These are phyloP conservation scores for Microdochium bolleyi DNA, from an alignment of 2,329 filamentous ascomycete species.

Conservation along the genomic window DNA sequence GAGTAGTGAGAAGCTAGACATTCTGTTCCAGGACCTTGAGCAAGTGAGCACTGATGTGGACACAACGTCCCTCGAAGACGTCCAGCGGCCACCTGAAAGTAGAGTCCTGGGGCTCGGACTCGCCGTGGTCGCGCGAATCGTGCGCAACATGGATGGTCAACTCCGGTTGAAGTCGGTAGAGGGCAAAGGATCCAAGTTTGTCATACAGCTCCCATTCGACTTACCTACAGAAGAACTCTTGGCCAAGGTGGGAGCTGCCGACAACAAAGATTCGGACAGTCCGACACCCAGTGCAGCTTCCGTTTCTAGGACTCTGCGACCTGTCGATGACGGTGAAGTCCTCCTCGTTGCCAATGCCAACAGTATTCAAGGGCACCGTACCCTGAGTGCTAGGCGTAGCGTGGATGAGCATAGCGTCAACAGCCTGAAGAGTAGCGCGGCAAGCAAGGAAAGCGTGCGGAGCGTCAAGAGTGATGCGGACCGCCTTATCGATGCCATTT, in stretches of 20 bases:
- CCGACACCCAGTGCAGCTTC: constrained; percentile 18
- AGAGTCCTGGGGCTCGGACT: constrained; percentile 69
- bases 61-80: constrained; percentile 15
- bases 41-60: constrained; percentile 43
- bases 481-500: constrained; percentile 63
- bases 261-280: constrained; percentile 6
- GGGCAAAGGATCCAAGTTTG: constrained; percentile 74
- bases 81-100: constrained; percentile 19
- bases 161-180: constrained; percentile 76
- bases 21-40: constrained; percentile 50
- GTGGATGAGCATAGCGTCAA: constrained; percentile 29
- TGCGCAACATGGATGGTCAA: constrained; percentile 88
- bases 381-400: constrained; percentile 29
- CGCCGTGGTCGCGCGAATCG: constrained; percentile 78
- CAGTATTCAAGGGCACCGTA: background rate
- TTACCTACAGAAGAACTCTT: constrained; percentile 39
- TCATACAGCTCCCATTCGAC: constrained; percentile 70
- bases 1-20: constrained; percentile 45
- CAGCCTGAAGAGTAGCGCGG: constrained; percentile 27
- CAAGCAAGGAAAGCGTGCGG: constrained; percentile 41
- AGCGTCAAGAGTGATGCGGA: constrained; percentile 58
- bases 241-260: constrained; percentile 10
- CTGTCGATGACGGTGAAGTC: constrained; percentile 42
- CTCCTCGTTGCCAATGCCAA: constrained; percentile 38
- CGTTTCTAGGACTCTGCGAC: constrained; percentile 19